phyloP scores from a whole-genome alignment of 306 rosid genomes.

The Erythrophleum fordii region DNA sequence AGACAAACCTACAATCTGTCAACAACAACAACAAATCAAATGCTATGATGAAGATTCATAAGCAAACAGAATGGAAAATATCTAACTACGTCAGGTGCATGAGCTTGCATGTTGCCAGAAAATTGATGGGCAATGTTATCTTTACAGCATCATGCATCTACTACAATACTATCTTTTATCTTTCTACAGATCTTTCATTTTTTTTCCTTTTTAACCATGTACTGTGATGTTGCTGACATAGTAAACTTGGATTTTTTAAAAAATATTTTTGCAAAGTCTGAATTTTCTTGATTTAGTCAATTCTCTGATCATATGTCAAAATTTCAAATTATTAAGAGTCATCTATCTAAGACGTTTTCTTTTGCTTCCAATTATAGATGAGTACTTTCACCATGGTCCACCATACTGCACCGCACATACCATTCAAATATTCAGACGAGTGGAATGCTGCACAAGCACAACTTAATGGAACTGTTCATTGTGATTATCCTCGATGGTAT shows the following conservation, averaged over 20 bases:
- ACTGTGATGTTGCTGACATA: neutral
- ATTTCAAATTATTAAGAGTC: neutral
- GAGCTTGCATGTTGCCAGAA: slow-evolving; percentile 24
- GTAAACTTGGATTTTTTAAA: neutral
- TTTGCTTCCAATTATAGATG: slow-evolving; percentile 61
- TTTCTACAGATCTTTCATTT: neutral
- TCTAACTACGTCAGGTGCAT: neutral
- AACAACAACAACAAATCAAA: neutral
- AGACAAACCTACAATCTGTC: slow-evolving; percentile 13
- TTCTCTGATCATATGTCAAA: neutral
- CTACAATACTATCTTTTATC: neutral
- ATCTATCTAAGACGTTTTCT: slow-evolving; percentile 36
- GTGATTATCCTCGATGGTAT: slow-evolving; percentile 94
- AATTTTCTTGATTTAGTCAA: slow-evolving; percentile 15
- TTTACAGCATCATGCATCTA: slow-evolving; percentile 1
- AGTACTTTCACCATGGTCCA: slow-evolving; percentile 99
- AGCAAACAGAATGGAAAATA: slow-evolving; percentile 4
- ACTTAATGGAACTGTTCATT: slow-evolving; percentile 94
- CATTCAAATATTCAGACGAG: slow-evolving; percentile 83
- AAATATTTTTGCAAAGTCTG: slow-evolving; percentile 1
- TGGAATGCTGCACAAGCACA: slow-evolving; percentile 98
- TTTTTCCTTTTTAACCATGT: neutral
- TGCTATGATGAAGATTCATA: neutral
- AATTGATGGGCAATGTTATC: neutral
- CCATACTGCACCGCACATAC: slow-evolving; percentile 98